Conservation (phyloP, 169 alveolate genomes). For the Blepharisma undulans region DNA sequence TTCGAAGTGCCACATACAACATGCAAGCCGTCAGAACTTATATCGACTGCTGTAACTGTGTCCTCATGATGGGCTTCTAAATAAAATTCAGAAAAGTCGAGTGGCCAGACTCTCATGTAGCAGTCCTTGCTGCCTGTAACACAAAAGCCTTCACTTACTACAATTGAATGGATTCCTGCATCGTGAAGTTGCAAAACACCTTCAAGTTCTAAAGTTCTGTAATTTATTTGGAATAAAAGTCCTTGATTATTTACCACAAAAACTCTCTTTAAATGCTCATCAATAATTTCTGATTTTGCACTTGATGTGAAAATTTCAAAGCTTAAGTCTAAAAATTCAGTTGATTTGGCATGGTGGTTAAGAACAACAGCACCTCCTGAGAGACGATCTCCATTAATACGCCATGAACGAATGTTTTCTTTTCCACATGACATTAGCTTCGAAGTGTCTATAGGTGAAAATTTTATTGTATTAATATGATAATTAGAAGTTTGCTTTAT, state of each 20-base stretch:
- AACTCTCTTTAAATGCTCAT: conserved; percentile 69
- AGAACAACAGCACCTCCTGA: conserved; percentile 88
- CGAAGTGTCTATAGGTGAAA: conserved; percentile 87
- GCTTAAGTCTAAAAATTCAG: conserved; percentile 76
- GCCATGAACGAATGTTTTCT: conserved; percentile 92
- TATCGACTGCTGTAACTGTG: conserved; percentile 86
- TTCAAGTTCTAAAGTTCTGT: conserved; percentile 76
- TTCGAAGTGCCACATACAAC: conserved; percentile 88
- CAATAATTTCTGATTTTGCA: conserved; percentile 61
- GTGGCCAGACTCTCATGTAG: conserved; percentile 82
- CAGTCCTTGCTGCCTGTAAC: conserved; percentile 89
- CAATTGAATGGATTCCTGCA: conserved; percentile 80
- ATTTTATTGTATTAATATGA: conserved; percentile 77
- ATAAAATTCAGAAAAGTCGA: conserved; percentile 84
- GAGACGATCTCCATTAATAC: conserved; percentile 86
- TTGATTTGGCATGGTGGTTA: conserved; percentile 88
- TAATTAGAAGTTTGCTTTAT: conserved; percentile 85
- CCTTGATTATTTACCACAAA: conserved; percentile 85
- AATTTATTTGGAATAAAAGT: conserved; percentile 76
- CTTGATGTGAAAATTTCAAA: conserved; percentile 68
- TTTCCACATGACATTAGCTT: conserved; percentile 89
- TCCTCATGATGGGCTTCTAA: conserved; percentile 90
- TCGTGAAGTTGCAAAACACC: conserved; percentile 85
- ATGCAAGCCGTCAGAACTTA: conserved; percentile 83
- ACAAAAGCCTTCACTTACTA: conserved; percentile 90